phyloP scores from a whole-genome alignment of 2,329 filamentous ascomycete species.

The Raffaelea arxii region DNA sequence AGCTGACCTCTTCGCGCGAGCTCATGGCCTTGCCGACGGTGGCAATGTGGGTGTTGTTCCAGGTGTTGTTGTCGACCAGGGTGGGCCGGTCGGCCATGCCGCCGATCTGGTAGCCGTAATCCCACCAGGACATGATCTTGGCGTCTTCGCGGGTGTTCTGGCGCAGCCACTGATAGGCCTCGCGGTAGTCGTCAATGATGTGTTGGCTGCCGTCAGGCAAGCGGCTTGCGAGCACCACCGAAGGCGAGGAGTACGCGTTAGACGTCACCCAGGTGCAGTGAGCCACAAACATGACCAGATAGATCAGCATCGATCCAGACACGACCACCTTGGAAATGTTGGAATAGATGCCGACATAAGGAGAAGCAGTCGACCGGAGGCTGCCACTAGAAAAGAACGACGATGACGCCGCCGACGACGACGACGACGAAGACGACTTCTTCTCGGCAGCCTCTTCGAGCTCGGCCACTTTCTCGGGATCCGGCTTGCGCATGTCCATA shows the following conservation, averaged over 20 bases:
- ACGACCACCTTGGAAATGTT: slow-evolving; percentile 71
- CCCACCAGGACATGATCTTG: slow-evolving; percentile 99
- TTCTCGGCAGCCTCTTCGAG: slow-evolving; percentile 40
- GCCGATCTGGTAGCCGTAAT: slow-evolving; percentile 99
- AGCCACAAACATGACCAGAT: slow-evolving; percentile 85
- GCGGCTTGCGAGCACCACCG: slow-evolving; percentile 85
- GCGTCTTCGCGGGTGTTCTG: slow-evolving; percentile 93
- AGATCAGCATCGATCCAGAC: slow-evolving; percentile 61
- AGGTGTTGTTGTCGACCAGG: slow-evolving; percentile 98
- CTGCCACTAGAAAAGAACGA: too few species aligned
- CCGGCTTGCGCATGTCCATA: slow-evolving; percentile 56
- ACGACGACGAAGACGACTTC: slow-evolving; percentile 35
- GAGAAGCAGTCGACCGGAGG: slow-evolving; percentile 62
- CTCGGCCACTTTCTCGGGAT: slow-evolving; percentile 33
- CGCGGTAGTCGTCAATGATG: slow-evolving; percentile 98
- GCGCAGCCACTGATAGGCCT: slow-evolving; percentile 98
- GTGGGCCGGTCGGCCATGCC: slow-evolving; percentile 98
- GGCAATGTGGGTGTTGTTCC: slow-evolving; percentile 99
- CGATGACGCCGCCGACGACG: too few species aligned
- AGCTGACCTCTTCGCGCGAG: slow-evolving; percentile 93
- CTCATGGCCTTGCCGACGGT: slow-evolving; percentile 99
- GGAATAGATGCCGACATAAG: slow-evolving; percentile 76
- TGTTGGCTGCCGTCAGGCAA: slow-evolving; percentile 92
- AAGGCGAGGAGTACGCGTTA: slow-evolving; percentile 96
- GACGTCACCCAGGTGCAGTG: slow-evolving; percentile 99